These are phyloP conservation scores for Centrapalus pauciflorus DNA, from an alignment of 129 eudicot species.

Conservation along the genomic window DNA sequence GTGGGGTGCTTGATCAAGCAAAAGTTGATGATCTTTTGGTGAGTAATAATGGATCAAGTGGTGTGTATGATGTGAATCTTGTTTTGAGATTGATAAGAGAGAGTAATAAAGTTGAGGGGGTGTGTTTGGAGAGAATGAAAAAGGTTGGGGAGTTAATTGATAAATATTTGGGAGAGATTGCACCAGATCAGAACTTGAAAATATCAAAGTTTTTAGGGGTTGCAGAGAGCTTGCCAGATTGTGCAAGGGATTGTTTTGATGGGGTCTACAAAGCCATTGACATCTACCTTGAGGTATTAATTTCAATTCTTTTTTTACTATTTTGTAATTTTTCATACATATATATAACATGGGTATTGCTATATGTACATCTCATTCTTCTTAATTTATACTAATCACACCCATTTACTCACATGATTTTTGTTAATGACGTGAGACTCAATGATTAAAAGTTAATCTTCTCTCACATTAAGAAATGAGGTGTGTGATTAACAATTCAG, in stretches of 20 bases:
- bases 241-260: constrained; percentile 84
- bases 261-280: constrained; percentile 87
- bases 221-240: constrained; percentile 78
- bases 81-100: constrained; percentile 67
- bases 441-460: too few relatives aligned
- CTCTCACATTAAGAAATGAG: too few relatives aligned
- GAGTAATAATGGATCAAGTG: constrained; percentile 38
- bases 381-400: too few relatives aligned
- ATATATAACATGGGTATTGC: too few relatives aligned
- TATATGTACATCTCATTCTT: too few relatives aligned
- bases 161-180: constrained; percentile 78
- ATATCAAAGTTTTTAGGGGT: constrained; percentile 80
- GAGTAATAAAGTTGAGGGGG: constrained; percentile 38
- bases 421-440: too few relatives aligned
- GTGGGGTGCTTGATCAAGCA: constrained; percentile 74
- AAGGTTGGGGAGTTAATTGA: constrained; percentile 69
- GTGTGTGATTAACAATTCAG: too few relatives aligned
- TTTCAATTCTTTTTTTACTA: neutral
- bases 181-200: constrained; percentile 79
- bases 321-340: too few relatives aligned
- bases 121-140: constrained; percentile 46
- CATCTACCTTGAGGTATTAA: constrained; percentile 95
- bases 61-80: constrained; percentile 84
- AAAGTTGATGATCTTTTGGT: constrained; percentile 76
- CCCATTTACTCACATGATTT: too few relatives aligned